Base-by-base conservation (phyloP, 306 rosid genomes). In the Acacia acuminata region DNA sequence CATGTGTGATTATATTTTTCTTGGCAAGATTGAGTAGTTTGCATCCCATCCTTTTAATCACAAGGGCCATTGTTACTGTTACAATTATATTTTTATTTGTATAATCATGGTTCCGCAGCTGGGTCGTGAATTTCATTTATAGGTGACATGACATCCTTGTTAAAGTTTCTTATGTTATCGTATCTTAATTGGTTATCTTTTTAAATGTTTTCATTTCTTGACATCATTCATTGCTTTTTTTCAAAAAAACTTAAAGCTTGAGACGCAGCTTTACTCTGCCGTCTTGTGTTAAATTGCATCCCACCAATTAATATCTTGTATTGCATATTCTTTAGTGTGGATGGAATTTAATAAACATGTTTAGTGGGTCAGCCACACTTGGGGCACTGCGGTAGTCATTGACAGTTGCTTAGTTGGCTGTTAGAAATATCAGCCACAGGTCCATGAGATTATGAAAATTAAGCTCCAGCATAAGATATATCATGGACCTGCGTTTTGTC, bases 101-200 rank as follows among this genome's bases (percentile, higher is more conserved):
- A 38, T 55, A 67, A 67, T 53, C 63, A 42, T 30, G 76, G 55
- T 53, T 75, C 32, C 48, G 2, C 27, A 12, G 68, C 69, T 2
- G 68, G 70, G 76, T 38, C 61, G 8, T 75, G 47, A 42, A 27
- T 75, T 27, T 67, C 76, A 42, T 76, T 60, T 67, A 67, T 20
- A 42, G 77, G 73, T 82, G 81, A 51, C 77, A 48, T 68, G 61
- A 42, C 32, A 19, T 75, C 48, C 60, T 75, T 82, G 79, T 51
- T 25, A 53, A 53, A 61, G 11, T 25, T 76, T 70, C 17, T 56
- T 42, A 64, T 60, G 47, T 80, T 72, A 36, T 80, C 44, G 7
- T 42, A 16, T 76, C 83, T 47, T 44, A 15, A 25, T 80, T 10
- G 55, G 43, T 17, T 22, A 50, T 64, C 19, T 74, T 47, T 32